Evolutionary conservation across 176 grass and related monocot species (phyloP), one percentile per base, ranked within the genome.

Genomic region (Phragmites australis): DNA sequence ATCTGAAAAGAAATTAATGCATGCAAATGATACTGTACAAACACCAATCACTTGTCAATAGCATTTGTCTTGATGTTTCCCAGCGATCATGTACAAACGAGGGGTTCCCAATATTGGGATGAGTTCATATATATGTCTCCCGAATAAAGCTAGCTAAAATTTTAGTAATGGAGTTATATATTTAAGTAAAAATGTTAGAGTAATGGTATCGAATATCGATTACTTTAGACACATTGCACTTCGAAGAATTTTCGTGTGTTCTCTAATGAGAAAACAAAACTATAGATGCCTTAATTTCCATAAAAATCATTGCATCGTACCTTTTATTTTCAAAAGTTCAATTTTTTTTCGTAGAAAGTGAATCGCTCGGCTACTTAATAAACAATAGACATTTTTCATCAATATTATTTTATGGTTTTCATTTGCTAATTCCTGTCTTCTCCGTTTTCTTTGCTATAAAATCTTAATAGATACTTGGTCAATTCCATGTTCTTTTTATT

Each of bases 1-100:
- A 69, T 54, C 25, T 42, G 43, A 58, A 69, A 78, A 84, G 21
- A 21, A 41, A 39, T 79, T 54, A 80, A 81, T 76, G 81, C 68
- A 51, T 43, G 67, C 25, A 84, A 74, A 63, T 23, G 34, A 69
- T 89, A 84, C 39, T 62, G 44, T 49, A 32, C 81, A 67, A 27
- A 29, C 40, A 58, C 27, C 45, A 39, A n/a, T 27, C 43, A 1
- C 53, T 62, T 89, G 69, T 69, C 62, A 69, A 51, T 69, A 50
- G 41, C 85, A 17, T 81, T 81, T 76, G 76, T 45, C 39, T 71
- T 32, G 63, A 70, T 87, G 47, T 70, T 54, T 9, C 12, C 59
- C 14, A 12, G 6, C 31, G 25, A 55, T 63, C 45, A 70, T 61
- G 44, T 15, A 22, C 21, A 70, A 41, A 8, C 17, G 6, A 29